Percentiles rank a stretch among this genome's conserved stretches.
These are phyloP conservation scores for Pezicula carpinea DNA, from an alignment of 2,329 filamentous ascomycete genomes.

Conservation along the genomic window DNA sequence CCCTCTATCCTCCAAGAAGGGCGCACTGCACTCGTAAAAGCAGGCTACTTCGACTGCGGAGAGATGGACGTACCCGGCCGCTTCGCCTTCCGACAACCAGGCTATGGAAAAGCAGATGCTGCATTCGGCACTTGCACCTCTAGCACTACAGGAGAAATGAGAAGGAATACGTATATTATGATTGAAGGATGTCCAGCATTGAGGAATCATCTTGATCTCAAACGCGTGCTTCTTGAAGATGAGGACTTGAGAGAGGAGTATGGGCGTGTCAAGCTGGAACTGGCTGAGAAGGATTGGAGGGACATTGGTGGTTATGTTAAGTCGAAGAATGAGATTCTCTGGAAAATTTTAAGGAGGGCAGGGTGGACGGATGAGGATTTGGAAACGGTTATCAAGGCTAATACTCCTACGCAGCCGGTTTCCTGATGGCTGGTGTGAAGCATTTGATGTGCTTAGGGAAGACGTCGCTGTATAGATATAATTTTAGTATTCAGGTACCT, in stretches of 20 bases:
- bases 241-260: conserved; percentile 26
- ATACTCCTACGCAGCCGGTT: not conserved
- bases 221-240: conserved; percentile 30
- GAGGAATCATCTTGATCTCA: conserved; percentile 33
- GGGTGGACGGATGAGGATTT: conserved; percentile 18
- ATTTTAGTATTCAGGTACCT: too few relatives aligned
- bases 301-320: conserved; percentile 12
- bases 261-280: conserved; percentile 12
- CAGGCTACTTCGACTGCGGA: conserved; percentile 30
- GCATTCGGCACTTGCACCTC: not conserved
- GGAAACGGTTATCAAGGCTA: conserved; percentile 11
- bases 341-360: conserved; percentile 17
- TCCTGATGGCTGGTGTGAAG: too few relatives aligned
- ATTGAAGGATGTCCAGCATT: conserved; percentile 29
- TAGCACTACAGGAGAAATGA: conserved; percentile 5
- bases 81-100: conserved; percentile 29
- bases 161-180: conserved; percentile 34
- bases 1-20: conserved; percentile 22
- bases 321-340: conserved; percentile 16
- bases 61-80: conserved; percentile 32
- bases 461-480: too few relatives aligned
- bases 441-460: too few relatives aligned
- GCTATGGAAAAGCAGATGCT: not conserved
- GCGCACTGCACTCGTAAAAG: conserved; percentile 24
- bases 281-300: conserved; percentile 7